These are phyloP conservation scores for Hymenoscyphus linearis DNA, from an alignment of 2,329 filamentous ascomycete species.

Conservation along the genomic window DNA sequence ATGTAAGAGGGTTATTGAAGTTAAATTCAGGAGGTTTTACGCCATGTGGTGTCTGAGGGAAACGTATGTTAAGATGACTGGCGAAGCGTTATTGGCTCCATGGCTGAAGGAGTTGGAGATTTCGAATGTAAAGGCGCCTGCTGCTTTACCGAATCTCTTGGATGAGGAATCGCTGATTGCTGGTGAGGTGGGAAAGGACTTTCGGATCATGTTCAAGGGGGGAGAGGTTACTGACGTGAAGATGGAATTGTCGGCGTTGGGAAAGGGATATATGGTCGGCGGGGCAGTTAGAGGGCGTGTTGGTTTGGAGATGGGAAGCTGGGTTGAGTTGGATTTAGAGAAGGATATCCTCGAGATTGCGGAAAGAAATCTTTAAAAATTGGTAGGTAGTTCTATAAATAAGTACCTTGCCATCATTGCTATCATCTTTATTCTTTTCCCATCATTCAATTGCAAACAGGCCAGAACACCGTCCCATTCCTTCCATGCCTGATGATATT, in stretches of 20 bases:
- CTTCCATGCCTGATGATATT: too few species aligned
- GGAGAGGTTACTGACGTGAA: slow-evolving; percentile 25
- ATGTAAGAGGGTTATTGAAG: slow-evolving; percentile 43
- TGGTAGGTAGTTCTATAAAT: too few species aligned
- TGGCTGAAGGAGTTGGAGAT: slow-evolving; percentile 72
- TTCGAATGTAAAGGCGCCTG: slow-evolving; percentile 42
- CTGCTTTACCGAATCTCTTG: slow-evolving; percentile 6
- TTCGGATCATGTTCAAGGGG: slow-evolving; percentile 25
- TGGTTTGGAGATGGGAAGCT: slow-evolving; percentile 5
- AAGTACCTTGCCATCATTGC: too few species aligned
- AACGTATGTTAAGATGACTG: slow-evolving; percentile 78
- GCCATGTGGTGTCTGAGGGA: slow-evolving; percentile 75
- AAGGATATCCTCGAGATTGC: slow-evolving; percentile 23
- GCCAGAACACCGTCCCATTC: too few species aligned
- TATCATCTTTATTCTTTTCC: too few species aligned
- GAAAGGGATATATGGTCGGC: slow-evolving; percentile 29
- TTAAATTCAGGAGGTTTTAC: slow-evolving; percentile 66
- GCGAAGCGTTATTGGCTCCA: slow-evolving; percentile 66
- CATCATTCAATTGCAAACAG: too few species aligned
- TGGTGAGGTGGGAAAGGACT: slow-evolving; percentile 20
- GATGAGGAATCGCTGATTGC: slow-evolving; percentile 17
- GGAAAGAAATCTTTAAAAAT: slow-evolving; percentile 10
- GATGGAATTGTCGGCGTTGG: slow-evolving; percentile 28
- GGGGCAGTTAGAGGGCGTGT: slow-evolving; percentile 19
- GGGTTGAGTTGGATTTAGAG: slow-evolving; percentile 21